Evolutionary conservation across 2,329 filamentous ascomycete species (phyloP), one percentile per base, ranked within the genome.

Genomic region (Cordyceps pruinosa): DNA sequence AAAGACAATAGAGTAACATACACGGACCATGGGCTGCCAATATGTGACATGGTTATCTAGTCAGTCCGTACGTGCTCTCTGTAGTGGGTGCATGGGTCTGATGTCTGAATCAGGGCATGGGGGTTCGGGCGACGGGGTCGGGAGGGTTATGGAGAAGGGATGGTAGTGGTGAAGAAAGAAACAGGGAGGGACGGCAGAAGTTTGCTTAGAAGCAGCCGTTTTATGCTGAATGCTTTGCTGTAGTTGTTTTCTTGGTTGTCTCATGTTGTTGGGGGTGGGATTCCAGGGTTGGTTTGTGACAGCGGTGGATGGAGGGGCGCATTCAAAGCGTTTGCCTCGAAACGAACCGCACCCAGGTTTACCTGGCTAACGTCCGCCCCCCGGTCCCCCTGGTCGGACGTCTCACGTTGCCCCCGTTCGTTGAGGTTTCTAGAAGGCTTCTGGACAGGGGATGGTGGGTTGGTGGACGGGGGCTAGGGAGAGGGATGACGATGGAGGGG

Each of bases 341-440:
- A 32, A n/a, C n/a, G n/a, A n/a, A n/a, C n/a, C n/a, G n/a, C n/a
- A n/a, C n/a, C n/a, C n/a, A n/a, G n/a, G n/a, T n/a, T n/a, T n/a
- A n/a, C n/a, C n/a, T n/a, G n/a, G n/a, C 28, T 32, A 32, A 32
- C 10, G 6, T 32, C 5, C 28, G 6, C 28, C 10, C 39, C 39
- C 39, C 10, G 5, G 19, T 25, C 8, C 39, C 30, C 30, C 30
- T 32, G 15, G 35, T n/a, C 19, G 28, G 12, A 23, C 21, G 46
- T 49, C 46, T 49, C 46, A 49, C 46, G n/a, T 19, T 6, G 21
- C 12, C 42, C 25, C 45, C 30, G 17, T 30, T 39, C 10, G 44
- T 37, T 21, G n/a, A 41, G 37, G 39, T 32, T 54, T 56, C 52
- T 45, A 56, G 52, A 56, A 56, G 52, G 52, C 19, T 56, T 56